A percentile compares a stretch with the other conserved stretches of the same genome.
These are phyloP conservation scores for Ophiocordyceps australis DNA, from an alignment of 2,329 filamentous ascomycete genomes.

Conservation along the genomic window DNA sequence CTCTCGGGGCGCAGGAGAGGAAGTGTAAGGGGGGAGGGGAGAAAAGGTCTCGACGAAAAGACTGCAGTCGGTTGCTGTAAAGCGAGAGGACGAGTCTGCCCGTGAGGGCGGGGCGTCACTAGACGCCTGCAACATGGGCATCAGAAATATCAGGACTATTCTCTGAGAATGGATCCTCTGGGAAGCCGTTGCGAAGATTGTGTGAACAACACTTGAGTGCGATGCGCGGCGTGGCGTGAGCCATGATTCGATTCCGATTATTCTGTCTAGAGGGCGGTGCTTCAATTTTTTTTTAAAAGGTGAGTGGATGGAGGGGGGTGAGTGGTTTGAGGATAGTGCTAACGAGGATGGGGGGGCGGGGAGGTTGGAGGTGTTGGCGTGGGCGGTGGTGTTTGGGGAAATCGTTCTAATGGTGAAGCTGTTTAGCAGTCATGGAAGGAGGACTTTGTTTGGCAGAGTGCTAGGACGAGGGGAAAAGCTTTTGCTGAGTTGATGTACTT, in stretches of 20 bases:
- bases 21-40: no score
- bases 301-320: slow-evolving; percentile 3
- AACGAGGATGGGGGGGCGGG: neutral
- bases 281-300: slow-evolving; percentile 5
- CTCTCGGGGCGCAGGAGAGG: no score
- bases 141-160: slow-evolving; percentile 7
- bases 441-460: no score
- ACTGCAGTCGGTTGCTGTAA: slow-evolving; percentile 5
- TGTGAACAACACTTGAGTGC: slow-evolving; percentile 8
- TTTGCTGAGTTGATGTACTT: no score
- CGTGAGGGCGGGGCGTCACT: slow-evolving; percentile 7
- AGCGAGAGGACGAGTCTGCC: slow-evolving; percentile 7
- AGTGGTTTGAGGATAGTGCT: slow-evolving; percentile 2
- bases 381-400: neutral
- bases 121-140: slow-evolving; percentile 7
- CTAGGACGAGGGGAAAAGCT: no score
- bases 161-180: slow-evolving; percentile 3
- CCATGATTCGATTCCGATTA: slow-evolving; percentile 10
- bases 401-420: no score
- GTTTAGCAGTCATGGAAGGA: no score
- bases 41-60: no score
- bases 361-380: neutral
- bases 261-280: slow-evolving; percentile 7
- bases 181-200: slow-evolving; percentile 9
- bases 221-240: slow-evolving; percentile 7